These are phyloP conservation scores for Prillingera fragicola DNA, from an alignment of 1,284 basidiomycete species.

Conservation along the genomic window DNA sequence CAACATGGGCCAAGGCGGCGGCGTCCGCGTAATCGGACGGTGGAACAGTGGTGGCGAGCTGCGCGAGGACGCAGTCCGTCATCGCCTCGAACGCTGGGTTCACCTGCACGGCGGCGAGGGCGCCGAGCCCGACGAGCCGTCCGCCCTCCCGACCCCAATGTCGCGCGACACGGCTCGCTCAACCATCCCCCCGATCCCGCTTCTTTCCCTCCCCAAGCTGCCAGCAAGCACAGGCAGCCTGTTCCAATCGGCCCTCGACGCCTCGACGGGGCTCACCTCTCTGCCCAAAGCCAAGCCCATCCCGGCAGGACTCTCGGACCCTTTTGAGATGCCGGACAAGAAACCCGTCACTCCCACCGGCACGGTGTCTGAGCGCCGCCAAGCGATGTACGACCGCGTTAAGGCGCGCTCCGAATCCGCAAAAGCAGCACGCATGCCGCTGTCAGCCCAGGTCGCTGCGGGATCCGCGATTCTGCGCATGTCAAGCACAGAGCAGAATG, in stretches of 20 bases:
- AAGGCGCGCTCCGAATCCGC: slow-evolving; percentile 34
- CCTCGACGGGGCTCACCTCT: neutral
- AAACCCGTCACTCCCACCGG: slow-evolving; percentile 15
- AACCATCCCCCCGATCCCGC: slow-evolving; percentile 32
- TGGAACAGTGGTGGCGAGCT: slow-evolving; percentile 43
- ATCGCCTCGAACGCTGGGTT: slow-evolving; percentile 43
- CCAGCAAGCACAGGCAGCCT: slow-evolving; percentile 31
- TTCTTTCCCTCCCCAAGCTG: slow-evolving; percentile 37
- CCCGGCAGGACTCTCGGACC: slow-evolving; percentile 32
- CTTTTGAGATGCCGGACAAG: slow-evolving; percentile 29
- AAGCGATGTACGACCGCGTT: slow-evolving; percentile 44
- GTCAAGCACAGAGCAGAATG: slow-evolving; percentile 29
- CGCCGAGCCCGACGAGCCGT: slow-evolving; percentile 15
- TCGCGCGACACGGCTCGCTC: neutral
- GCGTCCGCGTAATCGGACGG: slow-evolving; percentile 42
- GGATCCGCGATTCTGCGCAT: too few relatives aligned
- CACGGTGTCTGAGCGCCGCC: slow-evolving; percentile 36
- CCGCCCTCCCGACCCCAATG: slow-evolving; percentile 15
- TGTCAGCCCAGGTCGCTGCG: slow-evolving; percentile 14
- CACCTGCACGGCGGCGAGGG: slow-evolving; percentile 37
- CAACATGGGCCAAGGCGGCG: slow-evolving; percentile 40
- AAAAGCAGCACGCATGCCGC: slow-evolving; percentile 21
- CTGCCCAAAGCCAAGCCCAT: slow-evolving; percentile 4
- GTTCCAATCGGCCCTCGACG: slow-evolving; percentile 12
- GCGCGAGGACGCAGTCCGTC: slow-evolving; percentile 35